Base-by-base conservation (phyloP, 805 yeast species). In the Metschnikowia reukaufii region DNA sequence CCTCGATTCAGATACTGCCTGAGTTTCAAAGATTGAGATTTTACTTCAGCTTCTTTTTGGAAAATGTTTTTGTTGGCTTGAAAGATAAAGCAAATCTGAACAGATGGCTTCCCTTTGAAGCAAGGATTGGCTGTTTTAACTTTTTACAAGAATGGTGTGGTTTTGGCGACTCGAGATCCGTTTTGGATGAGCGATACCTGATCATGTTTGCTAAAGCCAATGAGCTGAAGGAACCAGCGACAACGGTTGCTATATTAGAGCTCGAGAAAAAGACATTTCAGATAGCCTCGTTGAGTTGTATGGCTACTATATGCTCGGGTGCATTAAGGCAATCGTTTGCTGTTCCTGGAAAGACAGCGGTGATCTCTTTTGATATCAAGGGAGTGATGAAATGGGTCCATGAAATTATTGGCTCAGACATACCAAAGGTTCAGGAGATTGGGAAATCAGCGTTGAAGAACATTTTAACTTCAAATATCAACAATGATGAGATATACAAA, bases 101-200 rank as follows among this genome's bases (percentile, higher is more conserved):
- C 36, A 69, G 73, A 33, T 83, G 91, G 81, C 70, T 91, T n/a
- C 92, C 96, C 1, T 90, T 91, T 63, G 89, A 84, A 54, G 92
- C 90, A 2, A 73, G 97, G 44, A 82, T 86, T 25, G 85, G 88
- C 2, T 86, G 95, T 51, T 91, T 89, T 68, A 80, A 83, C 38
- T 85, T 80, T 58, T 70, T 94, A 47, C 91, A 87, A 54, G 96
- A 88, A 62, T 94, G 99, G 99, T 90, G 97, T 63, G 96, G 96
- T 0, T 82, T 81, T 64, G 97, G 98, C 2, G 83, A 80, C 43
- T 72, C 82, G 19, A 75, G 80, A 7, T 60, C 72, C 1, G 59
- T 83, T 2, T 79, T 89, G 2, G 82, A 81, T 25, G 86, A 84
- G 35, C 72, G 97, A 37, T 89, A 89, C 53, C 62, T 68, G 4